Conservation (phyloP, 2,329 filamentous ascomycete species). For the Blastomyces percursus region DNA sequence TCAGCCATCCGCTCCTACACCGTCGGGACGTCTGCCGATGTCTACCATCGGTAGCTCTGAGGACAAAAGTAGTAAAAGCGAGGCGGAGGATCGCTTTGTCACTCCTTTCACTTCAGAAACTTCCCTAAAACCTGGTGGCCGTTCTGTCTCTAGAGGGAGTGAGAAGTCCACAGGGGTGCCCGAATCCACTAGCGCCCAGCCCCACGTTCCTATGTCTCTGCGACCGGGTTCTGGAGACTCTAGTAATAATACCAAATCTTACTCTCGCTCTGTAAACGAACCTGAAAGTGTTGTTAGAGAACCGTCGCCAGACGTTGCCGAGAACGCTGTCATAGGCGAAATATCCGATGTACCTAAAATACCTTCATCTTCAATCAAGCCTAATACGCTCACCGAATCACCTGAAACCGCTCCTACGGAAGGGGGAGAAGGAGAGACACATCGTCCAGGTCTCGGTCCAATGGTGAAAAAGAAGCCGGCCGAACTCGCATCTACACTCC, state of each 20-base stretch:
- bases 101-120: conserved; percentile 28
- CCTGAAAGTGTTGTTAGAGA: neutral
- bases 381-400: conserved; percentile 1
- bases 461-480: conserved; percentile 79
- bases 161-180: neutral
- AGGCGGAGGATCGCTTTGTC: conserved; percentile 23
- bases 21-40: neutral
- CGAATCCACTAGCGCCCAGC: neutral
- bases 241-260: neutral
- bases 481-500: conserved; percentile 62
- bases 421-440: conserved; percentile 40
- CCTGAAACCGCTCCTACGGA: conserved; percentile 32
- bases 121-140: conserved; percentile 24
- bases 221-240: neutral
- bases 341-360: neutral
- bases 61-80: conserved; percentile 22
- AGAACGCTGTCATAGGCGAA: neutral
- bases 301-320: neutral
- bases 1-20: neutral
- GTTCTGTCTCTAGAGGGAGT: conserved; percentile 24
- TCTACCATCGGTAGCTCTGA: conserved; percentile 18
- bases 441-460: conserved; percentile 70
- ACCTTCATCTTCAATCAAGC: neutral
- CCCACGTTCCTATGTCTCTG: neutral
- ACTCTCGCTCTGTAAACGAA: neutral